These are phyloP conservation scores for Epichloe elymi DNA, from an alignment of 2,329 filamentous ascomycete species.

Conservation along the genomic window DNA sequence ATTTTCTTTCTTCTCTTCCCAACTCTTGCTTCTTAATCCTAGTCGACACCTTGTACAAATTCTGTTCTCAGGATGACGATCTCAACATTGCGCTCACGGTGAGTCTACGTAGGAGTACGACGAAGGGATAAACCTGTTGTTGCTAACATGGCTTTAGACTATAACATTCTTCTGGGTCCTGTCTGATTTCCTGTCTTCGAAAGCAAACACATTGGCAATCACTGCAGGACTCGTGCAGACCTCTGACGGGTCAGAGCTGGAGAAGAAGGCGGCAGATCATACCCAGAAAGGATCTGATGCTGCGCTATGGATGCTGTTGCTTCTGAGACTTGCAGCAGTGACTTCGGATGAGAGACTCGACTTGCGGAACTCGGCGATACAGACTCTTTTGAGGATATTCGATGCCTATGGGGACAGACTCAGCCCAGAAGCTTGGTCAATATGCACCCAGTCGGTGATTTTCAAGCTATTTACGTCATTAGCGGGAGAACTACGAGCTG, in stretches of 20 bases:
- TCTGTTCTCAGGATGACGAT: constrained; percentile 80
- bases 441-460: constrained; percentile 69
- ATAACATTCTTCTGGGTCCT: constrained; percentile 95
- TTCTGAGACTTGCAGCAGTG: constrained; percentile 57
- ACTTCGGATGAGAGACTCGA: constrained; percentile 61
- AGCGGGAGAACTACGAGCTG: constrained; percentile 37
- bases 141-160: constrained; percentile 38
- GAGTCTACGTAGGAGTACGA: constrained; percentile 17
- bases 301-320: constrained; percentile 65
- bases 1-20: constrained; percentile 68
- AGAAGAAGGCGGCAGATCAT: constrained; percentile 44
- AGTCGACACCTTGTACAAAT: constrained; percentile 77
- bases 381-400: constrained; percentile 82
- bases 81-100: constrained; percentile 90
- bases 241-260: constrained; percentile 36
- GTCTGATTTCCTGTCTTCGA: constrained; percentile 67
- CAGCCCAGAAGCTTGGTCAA: constrained; percentile 64
- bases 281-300: constrained; percentile 50
- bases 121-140: no score
- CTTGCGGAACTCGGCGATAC: constrained; percentile 74
- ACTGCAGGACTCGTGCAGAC: constrained; percentile 42
- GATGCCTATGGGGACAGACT: constrained; percentile 80
- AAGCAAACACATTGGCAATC: constrained; percentile 44
- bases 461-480: constrained; percentile 65
- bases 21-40: constrained; percentile 62